Evolutionary conservation across 768 basidiomycete genomes (phyloP).

Genomic region (Trametes punicea): DNA sequence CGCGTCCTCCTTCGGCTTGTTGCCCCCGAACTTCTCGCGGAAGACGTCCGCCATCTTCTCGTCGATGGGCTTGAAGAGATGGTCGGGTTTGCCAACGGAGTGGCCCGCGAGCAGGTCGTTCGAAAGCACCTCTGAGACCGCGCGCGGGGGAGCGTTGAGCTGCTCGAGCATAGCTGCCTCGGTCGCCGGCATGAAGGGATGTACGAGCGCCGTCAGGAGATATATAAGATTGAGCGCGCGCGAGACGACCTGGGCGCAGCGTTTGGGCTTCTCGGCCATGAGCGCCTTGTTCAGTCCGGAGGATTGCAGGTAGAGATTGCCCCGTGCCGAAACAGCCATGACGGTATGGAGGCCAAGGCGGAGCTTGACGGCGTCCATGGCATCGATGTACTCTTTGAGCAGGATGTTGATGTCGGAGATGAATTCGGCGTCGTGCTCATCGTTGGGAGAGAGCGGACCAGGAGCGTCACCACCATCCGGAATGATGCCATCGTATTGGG

Average conservation of each 20-base stretch:
- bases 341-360: constrained; percentile 83
- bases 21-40: constrained; percentile 77
- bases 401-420: constrained; percentile 74
- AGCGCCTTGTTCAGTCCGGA: constrained; percentile 89
- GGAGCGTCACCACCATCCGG: constrained; percentile 73
- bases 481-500: constrained; percentile 75
- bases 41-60: constrained; percentile 85
- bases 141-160: constrained; percentile 84
- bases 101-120: constrained; percentile 89
- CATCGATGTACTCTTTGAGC: constrained; percentile 74
- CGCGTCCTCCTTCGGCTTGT: constrained; percentile 37
- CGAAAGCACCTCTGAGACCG: constrained; percentile 66
- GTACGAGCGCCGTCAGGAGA: constrained; percentile 74
- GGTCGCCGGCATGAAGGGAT: constrained; percentile 97
- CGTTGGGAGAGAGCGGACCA: constrained; percentile 68
- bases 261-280: constrained; percentile 72
- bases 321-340: constrained; percentile 86
- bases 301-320: constrained; percentile 93
- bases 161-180: constrained; percentile 78
- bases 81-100: constrained; percentile 76
- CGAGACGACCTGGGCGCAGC: constrained; percentile 87
- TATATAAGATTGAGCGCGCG: constrained; percentile 94
- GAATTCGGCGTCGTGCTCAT: constrained; percentile 69
- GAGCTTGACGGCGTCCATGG: constrained; percentile 90
- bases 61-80: constrained; percentile 93